phyloP scores from a whole-genome alignment of 2,329 filamentous ascomycete genomes.

The Calonectria crousiana region DNA sequence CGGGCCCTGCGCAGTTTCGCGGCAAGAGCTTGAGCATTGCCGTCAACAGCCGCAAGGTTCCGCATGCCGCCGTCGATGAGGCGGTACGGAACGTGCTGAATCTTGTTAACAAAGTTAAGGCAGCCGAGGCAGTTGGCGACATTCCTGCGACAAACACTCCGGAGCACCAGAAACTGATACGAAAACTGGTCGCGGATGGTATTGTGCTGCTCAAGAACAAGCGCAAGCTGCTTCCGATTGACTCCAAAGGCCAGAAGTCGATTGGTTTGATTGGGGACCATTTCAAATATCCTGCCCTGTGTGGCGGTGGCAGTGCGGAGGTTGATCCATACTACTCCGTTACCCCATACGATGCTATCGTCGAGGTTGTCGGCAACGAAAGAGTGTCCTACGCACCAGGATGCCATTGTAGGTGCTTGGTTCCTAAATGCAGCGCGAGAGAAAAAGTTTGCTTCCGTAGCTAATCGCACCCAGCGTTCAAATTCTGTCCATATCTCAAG shows the following conservation, averaged over 20 bases:
- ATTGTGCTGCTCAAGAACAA: constrained; percentile 13
- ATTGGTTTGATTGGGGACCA: constrained; percentile 56
- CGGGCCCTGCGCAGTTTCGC: constrained; percentile 44
- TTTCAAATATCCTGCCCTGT: constrained; percentile 47
- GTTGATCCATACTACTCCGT: constrained; percentile 50
- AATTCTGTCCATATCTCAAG: constrained; percentile 6
- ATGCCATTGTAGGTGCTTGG: constrained; percentile 33
- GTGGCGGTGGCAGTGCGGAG: constrained; percentile 51
- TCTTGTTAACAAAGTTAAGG: constrained; percentile 21
- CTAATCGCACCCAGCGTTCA: constrained; percentile 1
- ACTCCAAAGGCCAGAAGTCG: constrained; percentile 44
- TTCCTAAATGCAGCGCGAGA: too few species aligned
- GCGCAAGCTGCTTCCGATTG: not conserved
- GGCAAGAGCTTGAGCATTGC: constrained; percentile 31
- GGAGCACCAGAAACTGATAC: not conserved
- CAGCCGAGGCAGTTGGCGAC: not conserved
- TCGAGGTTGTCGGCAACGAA: constrained; percentile 36
- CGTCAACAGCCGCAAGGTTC: constrained; percentile 34
- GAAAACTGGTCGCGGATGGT: constrained; percentile 14
- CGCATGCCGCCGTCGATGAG: constrained; percentile 31
- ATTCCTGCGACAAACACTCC: not conserved
- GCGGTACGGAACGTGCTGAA: constrained; percentile 39
- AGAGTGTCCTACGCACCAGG: constrained; percentile 35
- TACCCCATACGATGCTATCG: constrained; percentile 48
- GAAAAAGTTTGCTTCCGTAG: too few species aligned